Base-by-base conservation (phyloP, 768 basidiomycete species). In the Termitomyces heimii region DNA sequence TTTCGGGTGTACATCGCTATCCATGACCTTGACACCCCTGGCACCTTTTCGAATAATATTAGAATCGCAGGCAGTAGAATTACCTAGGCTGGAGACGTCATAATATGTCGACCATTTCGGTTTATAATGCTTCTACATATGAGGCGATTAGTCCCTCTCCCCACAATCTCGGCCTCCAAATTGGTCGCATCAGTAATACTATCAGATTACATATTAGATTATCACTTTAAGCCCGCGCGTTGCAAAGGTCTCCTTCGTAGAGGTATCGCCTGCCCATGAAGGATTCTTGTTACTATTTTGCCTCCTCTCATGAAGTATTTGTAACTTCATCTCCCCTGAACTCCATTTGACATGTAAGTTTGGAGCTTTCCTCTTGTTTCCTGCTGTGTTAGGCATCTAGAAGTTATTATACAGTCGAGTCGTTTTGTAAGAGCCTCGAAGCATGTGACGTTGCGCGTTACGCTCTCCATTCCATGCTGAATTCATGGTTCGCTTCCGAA, bases 1-100 rank as follows among this genome's bases (percentile, higher is more conserved):
- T n/a, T 51, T 22, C 57, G 81, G 79, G 65, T 79, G n/a, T 75
- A 71, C 54, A 74, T 82, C n/a, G n/a, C n/a, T n/a, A n/a, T n/a
- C n/a, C n/a, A n/a, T n/a, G n/a, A n/a, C 55, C 70, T 77, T 42
- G 71, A 74, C 18, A 73, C 77, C 5, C 61, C 77, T 54, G 78
- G 80, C 10, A 82, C 80, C 35, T 77, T 70, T 60, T 68, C 81
- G 50, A 82, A 82, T 56, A 75, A 75, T 26, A 58, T 69, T 56
- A 71, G 69, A 58, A 71, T 80, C 58, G 68, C 68, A 22, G 64
- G 71, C 13, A 71, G 68, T 45, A 75, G 72, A 1, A 55, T 68
- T 8, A 65, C 81, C 26, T 71, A 71, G 54, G 62, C 68, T 9
- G 77, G 77, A 18, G 80, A 81, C 57, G 66, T 71, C 12, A 63